These are phyloP conservation scores for Myrica gale DNA, from an alignment of 306 rosid genomes.

Conservation along the genomic window DNA sequence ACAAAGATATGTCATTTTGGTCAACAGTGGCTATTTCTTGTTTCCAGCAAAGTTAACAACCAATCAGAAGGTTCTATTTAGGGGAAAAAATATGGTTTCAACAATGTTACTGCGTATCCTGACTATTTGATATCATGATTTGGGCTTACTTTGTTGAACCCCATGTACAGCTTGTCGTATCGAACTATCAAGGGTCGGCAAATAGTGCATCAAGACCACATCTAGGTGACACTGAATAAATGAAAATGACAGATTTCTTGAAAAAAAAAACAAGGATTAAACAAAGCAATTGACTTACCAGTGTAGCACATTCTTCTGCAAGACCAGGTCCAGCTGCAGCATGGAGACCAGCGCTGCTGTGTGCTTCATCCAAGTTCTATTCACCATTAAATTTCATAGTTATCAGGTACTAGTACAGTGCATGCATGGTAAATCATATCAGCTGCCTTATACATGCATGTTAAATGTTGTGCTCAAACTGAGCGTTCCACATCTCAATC, in stretches of 20 bases:
- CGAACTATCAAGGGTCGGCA: neutral
- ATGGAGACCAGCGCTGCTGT: slow-evolving; percentile 92
- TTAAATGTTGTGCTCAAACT: neutral
- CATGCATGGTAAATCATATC: neutral
- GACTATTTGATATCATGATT: slow-evolving; percentile 1
- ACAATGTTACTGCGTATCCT: neutral
- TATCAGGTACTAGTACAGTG: slow-evolving; percentile 13
- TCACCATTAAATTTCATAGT: slow-evolving; percentile 27
- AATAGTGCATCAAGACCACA: slow-evolving; percentile 18
- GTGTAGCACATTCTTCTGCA: slow-evolving; percentile 86
- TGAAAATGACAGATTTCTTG: slow-evolving; percentile 7
- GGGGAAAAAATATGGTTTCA: neutral
- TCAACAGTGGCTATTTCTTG: slow-evolving; percentile 17
- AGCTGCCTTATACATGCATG: slow-evolving; percentile 4
- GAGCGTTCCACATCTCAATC: neutral
- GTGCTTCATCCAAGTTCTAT: slow-evolving; percentile 95
- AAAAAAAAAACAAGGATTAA: slow-evolving; percentile 18
- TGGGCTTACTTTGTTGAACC: neutral
- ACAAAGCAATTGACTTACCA: slow-evolving; percentile 48
- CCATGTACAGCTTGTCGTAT: neutral
- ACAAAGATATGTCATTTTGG: slow-evolving; percentile 32
- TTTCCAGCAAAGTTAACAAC: slow-evolving; percentile 19
- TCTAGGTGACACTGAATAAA: slow-evolving; percentile 1
- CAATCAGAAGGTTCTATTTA: slow-evolving; percentile 12
- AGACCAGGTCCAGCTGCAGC: slow-evolving; percentile 99